Base-by-base conservation (phyloP, 257 asterid genomes). In the Solanum rostratum region DNA sequence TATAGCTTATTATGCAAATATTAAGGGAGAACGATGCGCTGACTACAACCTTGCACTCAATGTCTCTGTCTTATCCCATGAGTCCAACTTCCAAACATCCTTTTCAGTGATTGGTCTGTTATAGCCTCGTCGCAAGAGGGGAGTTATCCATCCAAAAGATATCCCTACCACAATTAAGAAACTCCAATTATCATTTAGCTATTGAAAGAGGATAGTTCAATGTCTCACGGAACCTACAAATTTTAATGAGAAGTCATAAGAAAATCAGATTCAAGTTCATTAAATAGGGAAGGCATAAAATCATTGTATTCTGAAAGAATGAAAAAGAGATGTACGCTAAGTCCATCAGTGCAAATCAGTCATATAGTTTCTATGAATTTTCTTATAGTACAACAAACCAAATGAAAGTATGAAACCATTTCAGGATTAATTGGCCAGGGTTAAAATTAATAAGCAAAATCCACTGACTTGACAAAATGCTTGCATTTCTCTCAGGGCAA, bases 41-140 rank as follows among this genome's bases (percentile, higher is more conserved):
- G 24, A 49, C 49, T 45, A 27, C 43, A 76, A 76, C 81, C 60
- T 76, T 76, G 43, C 81, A 46, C 87, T 90, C 87, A 95, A 84
- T 82, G 92, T 93, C 85, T 95, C 95, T 0, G 95, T 88, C 88
- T 85, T 92, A 91, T 95, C 99, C 99, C 99, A 94, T 1, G 95
- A 83, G 83, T 94, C 99, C 88, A 95, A 88, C 89, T 91, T 91
- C 99, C 99, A 95, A 24, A 94, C 93, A 84, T 94, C 97, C 89
- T 91, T 94, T 78, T 91, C 97, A 0, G 94, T 92, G 81, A 95
- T 91, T 86, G 97, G 99, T 85, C 88, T 90, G 88, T 79, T 91
- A 84, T 90, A 93, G 74, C 99, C 98, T 90, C 86, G 93, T 84
- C 82, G 88, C 99, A 95, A 93, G 57, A 95, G 93, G 86, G 99